Conservation (phyloP, 805 yeast species). For the Schwanniomyces vanrijiae region DNA sequence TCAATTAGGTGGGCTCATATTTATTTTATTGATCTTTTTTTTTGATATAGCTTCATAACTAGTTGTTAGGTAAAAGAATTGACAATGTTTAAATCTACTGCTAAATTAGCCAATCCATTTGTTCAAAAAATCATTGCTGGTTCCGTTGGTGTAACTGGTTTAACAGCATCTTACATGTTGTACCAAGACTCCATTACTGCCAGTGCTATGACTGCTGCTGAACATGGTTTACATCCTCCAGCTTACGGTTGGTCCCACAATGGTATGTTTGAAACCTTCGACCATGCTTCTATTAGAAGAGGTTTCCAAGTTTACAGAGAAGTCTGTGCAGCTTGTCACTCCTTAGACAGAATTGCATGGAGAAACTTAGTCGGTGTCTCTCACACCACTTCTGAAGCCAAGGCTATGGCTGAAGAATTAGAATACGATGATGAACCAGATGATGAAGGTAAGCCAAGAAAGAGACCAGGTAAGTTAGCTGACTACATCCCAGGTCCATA, state of each 20-base stretch:
- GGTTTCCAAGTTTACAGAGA: conserved; percentile 98
- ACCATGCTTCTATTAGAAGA: conserved; percentile 95
- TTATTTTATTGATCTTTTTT: conserved; percentile 2
- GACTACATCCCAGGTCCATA: conserved; percentile 95
- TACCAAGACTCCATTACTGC: conserved; percentile 87
- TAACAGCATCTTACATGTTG: conserved; percentile 76
- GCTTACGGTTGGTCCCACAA: conserved; percentile 90
- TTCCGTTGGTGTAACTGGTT: conserved; percentile 71
- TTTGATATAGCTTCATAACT: conserved; percentile 1
- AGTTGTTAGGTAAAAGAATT: conserved; percentile 4
- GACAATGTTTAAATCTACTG: conserved; percentile 18
- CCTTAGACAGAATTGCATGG: conserved; percentile 96
- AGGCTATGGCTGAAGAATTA: conserved; percentile 91
- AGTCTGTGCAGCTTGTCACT: conserved; percentile 99
- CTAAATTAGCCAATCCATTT: conserved; percentile 16
- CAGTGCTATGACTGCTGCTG: conserved; percentile 97
- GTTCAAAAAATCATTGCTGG: conserved; percentile 57
- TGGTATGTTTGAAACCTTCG: conserved; percentile 88
- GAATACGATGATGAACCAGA: conserved; percentile 97
- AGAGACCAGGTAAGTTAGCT: conserved; percentile 97
- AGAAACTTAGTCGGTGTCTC: conserved; percentile 97
- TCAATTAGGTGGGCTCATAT: conserved; percentile 4
- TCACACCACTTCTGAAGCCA: conserved; percentile 86
- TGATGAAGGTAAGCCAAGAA: conserved; percentile 95
- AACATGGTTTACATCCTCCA: conserved; percentile 97